Evolutionary conservation across 2,329 filamentous ascomycete genomes (phyloP), one percentile per base, ranked within the genome.

Genomic region (Penicillium verrucosum): DNA sequence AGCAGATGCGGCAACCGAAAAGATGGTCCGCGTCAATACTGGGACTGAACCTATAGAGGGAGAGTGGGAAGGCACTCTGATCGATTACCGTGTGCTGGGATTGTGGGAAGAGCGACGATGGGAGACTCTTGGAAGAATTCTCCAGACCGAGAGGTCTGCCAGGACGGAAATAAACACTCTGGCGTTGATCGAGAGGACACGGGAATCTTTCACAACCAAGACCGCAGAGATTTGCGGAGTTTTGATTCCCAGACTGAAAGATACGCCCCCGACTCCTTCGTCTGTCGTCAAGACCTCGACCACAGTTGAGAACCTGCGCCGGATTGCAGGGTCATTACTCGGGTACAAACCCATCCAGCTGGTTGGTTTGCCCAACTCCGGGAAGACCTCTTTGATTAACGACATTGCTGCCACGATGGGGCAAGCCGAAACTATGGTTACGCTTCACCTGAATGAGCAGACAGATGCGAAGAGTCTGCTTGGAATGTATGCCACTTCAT

Each of bases 391-490:
- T 0, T 75, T 96, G 21, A 85, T 95, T 14, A 89, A 90, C 62
- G 88, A 97, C 70, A 83, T 93, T 58, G 92, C 93, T 25, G 85
- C 84, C 66, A 84, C 88, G 64, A 83, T 97, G 54, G 89, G 89
- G 59, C 90, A 90, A 75, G 84, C 89, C 23, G 83, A 87, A 6
- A 85, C 84, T 57, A 92, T 99, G 86, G 89, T 99, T 51, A 97
- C 93, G 4, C 81, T 99, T 30, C 93, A 99, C 74, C 80, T 99
- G 34, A 99, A 99, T 70, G 94, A 97, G 74, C 95, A 99, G 74
- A 97, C 92, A 2, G 94, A 99, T 75, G 92, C 93, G 0, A 99
- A 99, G 74, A 89, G 96, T 78, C 84, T 99, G 40, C 85, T 99
- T 60, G 94, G 94, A 4, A 85, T 97, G 71, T 97, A 99, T 75